A percentile compares a stretch with the other conserved stretches of the same genome.
phyloP scores from a whole-genome alignment of 1,139 yeast species.

The Tardiomyces blankii region DNA sequence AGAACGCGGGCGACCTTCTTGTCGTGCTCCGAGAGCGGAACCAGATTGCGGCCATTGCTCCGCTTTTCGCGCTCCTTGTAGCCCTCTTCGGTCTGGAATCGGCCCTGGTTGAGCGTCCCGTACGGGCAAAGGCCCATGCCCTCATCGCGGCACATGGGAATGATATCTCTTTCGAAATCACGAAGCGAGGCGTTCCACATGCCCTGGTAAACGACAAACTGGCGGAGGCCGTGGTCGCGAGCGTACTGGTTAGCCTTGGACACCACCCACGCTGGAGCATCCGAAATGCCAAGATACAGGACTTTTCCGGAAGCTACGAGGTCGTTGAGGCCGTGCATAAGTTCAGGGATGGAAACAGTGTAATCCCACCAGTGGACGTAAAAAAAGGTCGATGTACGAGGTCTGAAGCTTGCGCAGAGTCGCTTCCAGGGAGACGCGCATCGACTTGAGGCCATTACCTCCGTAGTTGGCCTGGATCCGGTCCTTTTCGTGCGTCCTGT shows the following conservation, averaged over 20 bases:
- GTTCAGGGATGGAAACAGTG: slow-evolving; percentile 16
- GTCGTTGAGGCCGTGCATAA: slow-evolving; percentile 16
- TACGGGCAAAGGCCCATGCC: slow-evolving; percentile 18
- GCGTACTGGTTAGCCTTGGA: slow-evolving; percentile 17
- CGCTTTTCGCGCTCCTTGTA: slow-evolving; percentile 9
- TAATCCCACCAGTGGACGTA: slow-evolving; percentile 19
- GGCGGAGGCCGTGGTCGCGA: slow-evolving; percentile 13
- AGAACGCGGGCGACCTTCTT: slow-evolving; percentile 12
- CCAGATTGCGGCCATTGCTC: slow-evolving; percentile 3
- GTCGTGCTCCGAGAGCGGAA: slow-evolving; percentile 1
- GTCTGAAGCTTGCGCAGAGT: slow-evolving; percentile 11
- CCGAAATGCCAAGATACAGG: slow-evolving; percentile 16
- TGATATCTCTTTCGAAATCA: slow-evolving; percentile 17
- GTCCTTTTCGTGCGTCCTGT: slow-evolving; percentile 2
- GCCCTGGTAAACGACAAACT: slow-evolving; percentile 17
- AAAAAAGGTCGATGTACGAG: slow-evolving; percentile 9
- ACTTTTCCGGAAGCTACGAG: slow-evolving; percentile 12
- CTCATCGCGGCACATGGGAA: slow-evolving; percentile 13
- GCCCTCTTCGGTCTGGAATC: slow-evolving; percentile 13
- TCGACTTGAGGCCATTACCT: slow-evolving; percentile 9
- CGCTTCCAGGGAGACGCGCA: slow-evolving; percentile 7
- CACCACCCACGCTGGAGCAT: slow-evolving; percentile 19
- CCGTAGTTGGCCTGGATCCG: slow-evolving; percentile 6
- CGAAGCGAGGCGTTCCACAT: slow-evolving; percentile 14
- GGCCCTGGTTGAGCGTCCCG: slow-evolving; percentile 14